These are phyloP conservation scores for Haemoproteus tartakovskyi DNA, from an alignment of 169 alveolate species.

Conservation along the genomic window DNA sequence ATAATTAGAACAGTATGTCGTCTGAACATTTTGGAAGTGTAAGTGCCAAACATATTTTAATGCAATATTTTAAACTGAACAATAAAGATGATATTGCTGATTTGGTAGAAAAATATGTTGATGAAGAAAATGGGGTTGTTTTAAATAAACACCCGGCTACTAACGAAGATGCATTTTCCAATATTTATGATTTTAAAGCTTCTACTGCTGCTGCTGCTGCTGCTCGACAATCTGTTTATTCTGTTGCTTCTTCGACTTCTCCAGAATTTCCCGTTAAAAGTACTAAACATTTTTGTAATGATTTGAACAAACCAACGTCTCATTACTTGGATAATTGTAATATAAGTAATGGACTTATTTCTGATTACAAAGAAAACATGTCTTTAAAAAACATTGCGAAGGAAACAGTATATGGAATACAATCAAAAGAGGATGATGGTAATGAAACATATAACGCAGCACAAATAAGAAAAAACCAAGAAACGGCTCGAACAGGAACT, in stretches of 20 bases:
- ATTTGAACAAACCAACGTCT: no score
- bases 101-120: conserved; percentile 38
- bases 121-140: conserved; percentile 60
- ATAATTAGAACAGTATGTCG: no score
- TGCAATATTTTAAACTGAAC: conserved; percentile 28
- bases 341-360: background rate
- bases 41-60: conserved; percentile 32
- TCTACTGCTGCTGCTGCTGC: conserved; percentile 10
- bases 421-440: no score
- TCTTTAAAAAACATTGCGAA: no score
- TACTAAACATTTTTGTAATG: no score
- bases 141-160: conserved; percentile 46
- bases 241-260: no score
- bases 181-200: conserved; percentile 18
- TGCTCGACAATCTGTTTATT: background rate
- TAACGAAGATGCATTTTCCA: conserved; percentile 41
- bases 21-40: conserved; percentile 17
- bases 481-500: background rate
- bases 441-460: no score
- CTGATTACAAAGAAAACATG: background rate
- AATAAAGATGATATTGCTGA: conserved; percentile 51
- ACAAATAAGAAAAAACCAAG: background rate
- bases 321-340: no score
- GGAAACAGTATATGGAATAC: no score
- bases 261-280: background rate